These are phyloP conservation scores for Marasmius sp. DNA, from an alignment of 1,284 basidiomycete genomes.

Conservation along the genomic window DNA sequence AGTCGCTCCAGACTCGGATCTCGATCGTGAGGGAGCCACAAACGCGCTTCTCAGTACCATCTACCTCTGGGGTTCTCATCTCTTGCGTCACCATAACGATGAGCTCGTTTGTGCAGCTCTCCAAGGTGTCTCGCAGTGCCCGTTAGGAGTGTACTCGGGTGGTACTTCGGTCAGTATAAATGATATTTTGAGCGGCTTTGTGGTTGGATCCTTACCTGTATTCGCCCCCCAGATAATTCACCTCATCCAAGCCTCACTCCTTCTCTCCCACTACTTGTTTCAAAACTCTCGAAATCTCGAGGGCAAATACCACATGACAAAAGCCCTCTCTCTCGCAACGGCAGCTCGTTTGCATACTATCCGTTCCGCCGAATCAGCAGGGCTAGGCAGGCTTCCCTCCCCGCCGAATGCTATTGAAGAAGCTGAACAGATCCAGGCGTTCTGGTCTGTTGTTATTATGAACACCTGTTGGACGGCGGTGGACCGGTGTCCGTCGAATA, in stretches of 20 bases:
- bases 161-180: neutral
- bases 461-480: conserved; percentile 31
- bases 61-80: neutral
- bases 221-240: conserved; percentile 22
- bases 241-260: conserved; percentile 34
- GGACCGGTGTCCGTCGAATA: conserved; percentile 21
- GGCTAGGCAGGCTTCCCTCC: neutral
- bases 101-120: neutral
- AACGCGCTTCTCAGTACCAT: neutral
- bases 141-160: neutral
- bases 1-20: neutral
- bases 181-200: neutral
- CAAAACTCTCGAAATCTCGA: conserved; percentile 31
- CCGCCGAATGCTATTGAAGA: conserved; percentile 24
- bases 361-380: conserved; percentile 2
- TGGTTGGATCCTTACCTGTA: neutral
- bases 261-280: conserved; percentile 35
- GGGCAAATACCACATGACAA: conserved; percentile 32
- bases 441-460: conserved; percentile 34
- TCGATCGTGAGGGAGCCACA: neutral
- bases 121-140: neutral
- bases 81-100: neutral
- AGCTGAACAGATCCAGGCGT: conserved; percentile 34
- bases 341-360: conserved; percentile 31
- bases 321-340: conserved; percentile 29